A percentile compares a stretch with the other conserved stretches of the same genome.
phyloP scores from a whole-genome alignment of 73 alveolate species.

The Stentor coeruleus region DNA sequence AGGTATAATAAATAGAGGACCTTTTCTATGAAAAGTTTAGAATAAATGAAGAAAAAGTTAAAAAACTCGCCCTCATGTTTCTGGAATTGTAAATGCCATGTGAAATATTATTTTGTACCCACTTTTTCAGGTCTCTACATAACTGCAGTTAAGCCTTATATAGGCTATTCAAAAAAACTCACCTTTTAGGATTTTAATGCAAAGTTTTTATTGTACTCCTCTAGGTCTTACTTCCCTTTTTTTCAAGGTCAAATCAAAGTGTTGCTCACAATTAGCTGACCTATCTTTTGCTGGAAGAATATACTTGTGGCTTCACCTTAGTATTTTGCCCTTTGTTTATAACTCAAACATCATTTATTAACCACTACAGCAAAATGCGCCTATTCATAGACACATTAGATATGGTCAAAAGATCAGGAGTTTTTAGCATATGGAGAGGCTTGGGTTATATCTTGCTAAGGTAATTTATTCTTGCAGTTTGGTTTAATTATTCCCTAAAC shows the following conservation, averaged over 20 bases:
- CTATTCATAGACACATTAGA: background rate
- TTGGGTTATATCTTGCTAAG: background rate
- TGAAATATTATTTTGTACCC: background rate
- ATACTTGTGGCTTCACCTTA: background rate
- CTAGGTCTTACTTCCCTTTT: background rate
- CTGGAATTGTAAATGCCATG: background rate
- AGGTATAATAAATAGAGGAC: too few relatives aligned
- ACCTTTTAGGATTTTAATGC: background rate
- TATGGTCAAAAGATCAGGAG: background rate
- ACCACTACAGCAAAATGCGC: background rate
- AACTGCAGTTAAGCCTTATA: background rate
- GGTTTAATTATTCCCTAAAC: background rate
- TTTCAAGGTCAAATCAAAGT: background rate
- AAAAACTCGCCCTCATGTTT: background rate
- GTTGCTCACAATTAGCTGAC: background rate
- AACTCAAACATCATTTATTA: background rate
- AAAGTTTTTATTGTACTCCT: background rate
- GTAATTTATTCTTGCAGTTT: background rate
- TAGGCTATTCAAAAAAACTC: background rate
- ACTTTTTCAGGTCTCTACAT: background rate
- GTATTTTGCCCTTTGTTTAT: conserved; percentile 6
- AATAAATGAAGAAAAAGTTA: background rate
- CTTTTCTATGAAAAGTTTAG: background rate
- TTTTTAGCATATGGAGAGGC: background rate
- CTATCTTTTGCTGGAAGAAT: background rate